Base-by-base conservation (phyloP, 192 early-diverging fungal genomes). In the Gonapodya prolifera region DNA sequence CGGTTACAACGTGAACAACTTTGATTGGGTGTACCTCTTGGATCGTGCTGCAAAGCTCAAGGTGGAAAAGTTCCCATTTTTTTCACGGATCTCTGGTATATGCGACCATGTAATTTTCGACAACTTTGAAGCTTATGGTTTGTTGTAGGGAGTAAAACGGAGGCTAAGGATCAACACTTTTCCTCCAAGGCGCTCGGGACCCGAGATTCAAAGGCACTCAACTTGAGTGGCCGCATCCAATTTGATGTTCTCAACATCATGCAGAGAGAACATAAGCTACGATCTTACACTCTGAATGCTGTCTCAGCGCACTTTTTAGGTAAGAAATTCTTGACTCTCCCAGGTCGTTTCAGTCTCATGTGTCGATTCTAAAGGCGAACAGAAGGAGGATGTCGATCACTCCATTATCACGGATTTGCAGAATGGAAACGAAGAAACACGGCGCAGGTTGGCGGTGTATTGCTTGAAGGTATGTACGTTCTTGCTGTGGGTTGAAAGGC, bases 311-410 rank as follows among this genome's bases (percentile, higher is more conserved):
- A 98, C 77, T 99, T 98, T 75, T 83, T 99, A 33, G 90, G 91
- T 91, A 80, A n/a, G 77, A 79, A n/a, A 28, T 2, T 17, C 75
- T 28, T 8, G 30, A 18, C 35, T 33, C 8, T 74, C 30, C 17
- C 28, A 34, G n/a, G 2, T 17, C 35, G 76, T 77, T 61, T 70
- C 32, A 1, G 36, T 70, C 70, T 17, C 18, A n/a, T 36, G 8
- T 34, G 34, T 31, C 34, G 34, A 34, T 73, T 32, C 16, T 18
- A 2, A 76, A 91, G 92, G 91, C 30, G 97, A 98, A 82, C 97
- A 99, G 87, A 99, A 99, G 81, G 97, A 99, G 81, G 97, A 99
- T 78, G 97, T 99, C 1, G 96, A 97, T 78, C 93, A 99, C 79
- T 97, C 96, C 1, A 97, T 99, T 45, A 99, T 99, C 86, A 93